Conservation (phyloP, 305 asterid species). For the Fraxinus ornus region DNA sequence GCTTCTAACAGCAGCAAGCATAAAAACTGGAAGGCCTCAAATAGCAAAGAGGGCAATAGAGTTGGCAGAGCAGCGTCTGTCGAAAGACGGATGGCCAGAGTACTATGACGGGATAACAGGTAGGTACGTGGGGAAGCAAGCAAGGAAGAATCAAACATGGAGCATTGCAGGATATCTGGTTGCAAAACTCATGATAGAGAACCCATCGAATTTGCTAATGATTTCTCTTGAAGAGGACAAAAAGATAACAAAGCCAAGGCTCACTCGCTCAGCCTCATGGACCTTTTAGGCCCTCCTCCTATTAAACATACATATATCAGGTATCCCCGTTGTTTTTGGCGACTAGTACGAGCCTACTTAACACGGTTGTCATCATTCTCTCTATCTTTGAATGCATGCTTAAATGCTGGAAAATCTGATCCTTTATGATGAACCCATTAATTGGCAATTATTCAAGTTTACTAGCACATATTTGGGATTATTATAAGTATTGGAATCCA, state of each 20-base stretch:
- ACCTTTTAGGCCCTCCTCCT: conserved; percentile 27
- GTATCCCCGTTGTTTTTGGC: not conserved
- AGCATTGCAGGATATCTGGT: conserved; percentile 58
- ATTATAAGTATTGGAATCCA: not conserved
- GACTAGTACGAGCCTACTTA: not conserved
- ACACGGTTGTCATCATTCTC: not conserved
- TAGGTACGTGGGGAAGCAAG: conserved; percentile 62
- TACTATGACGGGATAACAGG: conserved; percentile 67
- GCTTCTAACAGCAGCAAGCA: conserved; percentile 74
- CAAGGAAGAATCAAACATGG: conserved; percentile 68
- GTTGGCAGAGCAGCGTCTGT: conserved; percentile 48
- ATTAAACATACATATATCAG: not conserved
- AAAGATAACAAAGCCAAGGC: conserved; percentile 46
- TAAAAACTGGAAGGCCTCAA: conserved; percentile 61
- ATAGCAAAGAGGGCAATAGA: conserved; percentile 65
- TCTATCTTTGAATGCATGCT: not conserved
- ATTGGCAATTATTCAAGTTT: not conserved
- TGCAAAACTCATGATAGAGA: conserved; percentile 62
- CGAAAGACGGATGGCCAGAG: conserved; percentile 73
- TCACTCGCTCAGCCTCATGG: conserved; percentile 53
- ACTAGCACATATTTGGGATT: not conserved
- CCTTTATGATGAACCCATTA: not conserved
- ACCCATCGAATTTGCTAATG: conserved; percentile 54
- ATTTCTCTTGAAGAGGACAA: conserved; percentile 59
- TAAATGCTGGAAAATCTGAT: not conserved